Conservation (phyloP, 2,329 filamentous ascomycete species). For the Cadophora luteo-olivacea region DNA sequence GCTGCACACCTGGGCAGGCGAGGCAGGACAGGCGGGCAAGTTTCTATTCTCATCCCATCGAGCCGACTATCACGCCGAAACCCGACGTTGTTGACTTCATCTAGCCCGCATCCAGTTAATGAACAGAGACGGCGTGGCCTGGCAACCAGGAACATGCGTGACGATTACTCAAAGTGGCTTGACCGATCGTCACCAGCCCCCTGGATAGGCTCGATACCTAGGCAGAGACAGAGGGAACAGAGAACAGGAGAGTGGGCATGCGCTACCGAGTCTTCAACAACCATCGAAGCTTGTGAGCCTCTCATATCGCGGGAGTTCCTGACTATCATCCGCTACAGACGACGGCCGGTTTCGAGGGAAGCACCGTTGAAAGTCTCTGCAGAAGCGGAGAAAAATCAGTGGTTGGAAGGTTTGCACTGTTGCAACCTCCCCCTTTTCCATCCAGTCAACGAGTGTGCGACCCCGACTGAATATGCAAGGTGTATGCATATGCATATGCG, state of each 20-base stretch:
- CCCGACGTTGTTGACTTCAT: constrained; percentile 1
- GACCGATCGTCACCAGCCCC: constrained; percentile 10
- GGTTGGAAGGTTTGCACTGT: background rate
- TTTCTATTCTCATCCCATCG: constrained; percentile 8
- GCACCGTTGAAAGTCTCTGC: background rate
- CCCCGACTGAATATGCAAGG: background rate
- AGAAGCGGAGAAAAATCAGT: background rate
- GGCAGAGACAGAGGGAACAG: too few relatives aligned
- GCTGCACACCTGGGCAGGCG: too few relatives aligned
- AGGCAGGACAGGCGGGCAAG: too few relatives aligned
- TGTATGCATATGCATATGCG: background rate
- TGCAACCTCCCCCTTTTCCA: background rate
- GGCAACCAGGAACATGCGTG: constrained; percentile 15
- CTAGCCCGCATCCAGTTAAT: constrained; percentile 10
- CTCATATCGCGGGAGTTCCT: constrained; percentile 10
- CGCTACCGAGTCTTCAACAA: background rate
- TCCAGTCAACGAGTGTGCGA: background rate
- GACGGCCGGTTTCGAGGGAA: background rate
- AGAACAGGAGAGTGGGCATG: background rate
- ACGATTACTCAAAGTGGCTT: constrained; percentile 16
- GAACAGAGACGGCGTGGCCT: background rate
- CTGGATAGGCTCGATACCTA: background rate
- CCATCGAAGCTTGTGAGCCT: background rate
- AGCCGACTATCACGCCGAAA: constrained; percentile 6
- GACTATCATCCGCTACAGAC: constrained; percentile 13